Evolutionary conservation across 768 basidiomycete genomes (phyloP), one percentile per base, ranked within the genome.

Genomic region (Kwoniella mangroviensis): DNA sequence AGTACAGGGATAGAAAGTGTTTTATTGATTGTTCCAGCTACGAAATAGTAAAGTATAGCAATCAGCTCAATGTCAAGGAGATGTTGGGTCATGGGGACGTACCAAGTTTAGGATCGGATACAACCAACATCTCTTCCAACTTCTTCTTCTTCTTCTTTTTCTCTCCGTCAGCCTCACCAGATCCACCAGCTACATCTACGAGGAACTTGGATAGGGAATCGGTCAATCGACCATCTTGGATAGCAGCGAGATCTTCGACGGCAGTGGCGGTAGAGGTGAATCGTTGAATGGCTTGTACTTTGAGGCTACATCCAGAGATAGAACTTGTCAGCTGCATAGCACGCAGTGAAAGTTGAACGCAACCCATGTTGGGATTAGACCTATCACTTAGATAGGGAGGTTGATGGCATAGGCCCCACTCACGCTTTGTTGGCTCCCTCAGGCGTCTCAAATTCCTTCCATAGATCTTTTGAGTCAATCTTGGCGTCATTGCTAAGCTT

Each of bases 181-280:
- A 65, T 13, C 77, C 79, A 19, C 73, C 75, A 53, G 75, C 72
- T 53, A 77, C 78, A 58, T 83, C 82, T 22, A 75, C 73, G 78
- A 99, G 84, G 86, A 98, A 98, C 82, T 97, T 90, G 85, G 94
- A 95, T 74, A 98, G 85, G 7, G 91, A 90, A 83, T 96, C 96
- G 53, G 92, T 93, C 26, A 98, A 81, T 85, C 98, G 95, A 74
- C 96, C 94, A 56, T 90, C 90, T 83, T 96, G 93, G 34, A 98
- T 85, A 9, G 95, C 90, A 28, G 93, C 92, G 75, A 98, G 89
- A 82, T 99, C 97, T 85, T 98, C 97, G 12, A 99, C 96, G 22
- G 97, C 97, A 13, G 90, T 90, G 26, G 94, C 97, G 17, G 97
- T 99, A 42, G 95, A 96, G 22, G 91, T 91, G 84, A 99, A 99